These are phyloP conservation scores for Naganishia vaughanmartiniae DNA, from an alignment of 768 basidiomycete genomes.

Conservation along the genomic window DNA sequence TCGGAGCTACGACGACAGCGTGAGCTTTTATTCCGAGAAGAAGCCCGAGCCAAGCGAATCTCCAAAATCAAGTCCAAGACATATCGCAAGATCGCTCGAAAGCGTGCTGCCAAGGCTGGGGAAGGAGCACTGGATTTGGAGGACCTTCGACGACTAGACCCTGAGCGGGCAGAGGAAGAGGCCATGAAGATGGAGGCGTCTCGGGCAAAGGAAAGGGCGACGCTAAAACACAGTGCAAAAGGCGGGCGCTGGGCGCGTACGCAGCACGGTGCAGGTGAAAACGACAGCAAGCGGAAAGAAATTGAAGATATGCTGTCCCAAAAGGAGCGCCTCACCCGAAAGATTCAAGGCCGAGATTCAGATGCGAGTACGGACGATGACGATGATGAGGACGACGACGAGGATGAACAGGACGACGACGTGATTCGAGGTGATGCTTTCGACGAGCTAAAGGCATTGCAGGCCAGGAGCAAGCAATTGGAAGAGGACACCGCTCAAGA, in stretches of 20 bases:
- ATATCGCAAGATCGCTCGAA: slow-evolving; percentile 79
- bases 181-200: slow-evolving; percentile 70
- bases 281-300: slow-evolving; percentile 65
- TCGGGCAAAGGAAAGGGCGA: slow-evolving; percentile 83
- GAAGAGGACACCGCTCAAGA: slow-evolving; percentile 42
- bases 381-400: slow-evolving; percentile 56
- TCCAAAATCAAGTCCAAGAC: slow-evolving; percentile 95
- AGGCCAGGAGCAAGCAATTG: slow-evolving; percentile 51
- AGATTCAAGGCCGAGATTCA: slow-evolving; percentile 65
- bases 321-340: slow-evolving; percentile 72
- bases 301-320: slow-evolving; percentile 81
- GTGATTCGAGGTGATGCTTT: slow-evolving; percentile 67
- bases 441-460: slow-evolving; percentile 66
- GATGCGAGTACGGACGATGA: slow-evolving; percentile 50
- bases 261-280: slow-evolving; percentile 55
- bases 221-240: slow-evolving; percentile 79
- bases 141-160: slow-evolving; percentile 59
- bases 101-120: slow-evolving; percentile 65
- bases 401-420: slow-evolving; percentile 54
- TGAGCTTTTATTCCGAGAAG: slow-evolving; percentile 89
- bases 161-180: slow-evolving; percentile 57
- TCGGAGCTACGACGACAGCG: slow-evolving; percentile 81
- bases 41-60: slow-evolving; percentile 80
- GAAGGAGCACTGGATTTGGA: slow-evolving; percentile 47
- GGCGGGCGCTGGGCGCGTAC: slow-evolving; percentile 58